Conservation (phyloP, 495 filamentous ascomycete species). For the Penicillium canescens region DNA sequence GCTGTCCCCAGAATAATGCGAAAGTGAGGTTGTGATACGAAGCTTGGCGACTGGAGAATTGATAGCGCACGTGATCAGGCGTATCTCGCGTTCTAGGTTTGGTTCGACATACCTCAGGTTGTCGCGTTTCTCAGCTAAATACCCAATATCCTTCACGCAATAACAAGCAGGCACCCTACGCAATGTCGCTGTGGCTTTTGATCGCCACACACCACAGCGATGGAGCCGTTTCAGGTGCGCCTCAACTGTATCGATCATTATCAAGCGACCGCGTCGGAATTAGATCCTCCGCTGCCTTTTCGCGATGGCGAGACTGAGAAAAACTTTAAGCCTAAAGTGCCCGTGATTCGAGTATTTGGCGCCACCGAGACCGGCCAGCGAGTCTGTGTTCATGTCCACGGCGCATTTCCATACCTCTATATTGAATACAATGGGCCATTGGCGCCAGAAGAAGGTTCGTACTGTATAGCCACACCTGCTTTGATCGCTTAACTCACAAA, state of each 20-base stretch:
- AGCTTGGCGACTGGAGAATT: background rate
- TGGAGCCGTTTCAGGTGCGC: conserved; percentile 79
- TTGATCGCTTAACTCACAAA: background rate
- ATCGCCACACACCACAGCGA: conserved; percentile 25
- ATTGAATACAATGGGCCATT: conserved; percentile 79
- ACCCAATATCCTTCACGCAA: conserved; percentile 5
- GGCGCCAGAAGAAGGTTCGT: conserved; percentile 62
- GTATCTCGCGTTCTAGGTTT: conserved; percentile 22
- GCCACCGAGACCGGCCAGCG: conserved; percentile 94
- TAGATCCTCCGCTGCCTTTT: conserved; percentile 75
- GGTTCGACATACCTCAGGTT: background rate
- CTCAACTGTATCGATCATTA: conserved; percentile 96
- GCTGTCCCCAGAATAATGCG: conserved; percentile 3
- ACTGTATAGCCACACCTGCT: background rate
- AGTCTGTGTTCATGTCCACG: conserved; percentile 95
- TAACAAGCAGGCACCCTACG: conserved; percentile 8
- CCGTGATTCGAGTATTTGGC: conserved; percentile 89
- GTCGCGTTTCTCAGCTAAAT: conserved; percentile 1
- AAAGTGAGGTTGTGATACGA: conserved; percentile 4
- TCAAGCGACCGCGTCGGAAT: conserved; percentile 69
- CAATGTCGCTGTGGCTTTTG: conserved; percentile 31
- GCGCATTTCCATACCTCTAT: conserved; percentile 92
- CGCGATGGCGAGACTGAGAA: conserved; percentile 51
- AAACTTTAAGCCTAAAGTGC: conserved; percentile 67
- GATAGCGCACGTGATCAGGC: conserved; percentile 32